Evolutionary conservation across 805 yeast genomes (phyloP).

Genomic region (Yamadazyma sp.): DNA sequence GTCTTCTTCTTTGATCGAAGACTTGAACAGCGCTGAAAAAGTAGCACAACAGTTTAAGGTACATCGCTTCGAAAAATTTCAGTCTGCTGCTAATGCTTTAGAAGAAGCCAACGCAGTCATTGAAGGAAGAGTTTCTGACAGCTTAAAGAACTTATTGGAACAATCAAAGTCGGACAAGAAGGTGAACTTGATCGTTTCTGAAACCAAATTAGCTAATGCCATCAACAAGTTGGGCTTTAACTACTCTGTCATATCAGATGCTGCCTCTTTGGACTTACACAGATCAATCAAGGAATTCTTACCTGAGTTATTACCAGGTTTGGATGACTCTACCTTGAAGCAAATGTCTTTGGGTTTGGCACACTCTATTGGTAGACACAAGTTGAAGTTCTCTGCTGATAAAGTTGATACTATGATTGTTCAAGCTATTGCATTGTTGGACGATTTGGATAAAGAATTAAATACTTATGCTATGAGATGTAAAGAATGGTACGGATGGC

Average conservation of each 20-base stretch:
- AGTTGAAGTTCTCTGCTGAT: slow-evolving; percentile 95
- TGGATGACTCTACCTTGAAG: slow-evolving; percentile 76
- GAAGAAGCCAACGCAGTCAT: slow-evolving; percentile 91
- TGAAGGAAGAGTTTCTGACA: slow-evolving; percentile 91
- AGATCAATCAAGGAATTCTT: slow-evolving; percentile 94
- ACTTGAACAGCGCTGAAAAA: slow-evolving; percentile 77
- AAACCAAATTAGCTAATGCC: slow-evolving; percentile 93
- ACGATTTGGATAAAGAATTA: slow-evolving; percentile 95
- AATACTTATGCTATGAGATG: slow-evolving; percentile 98
- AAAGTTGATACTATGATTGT: slow-evolving; percentile 99
- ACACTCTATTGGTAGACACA: slow-evolving; percentile 97
- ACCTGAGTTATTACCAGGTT: slow-evolving; percentile 92
- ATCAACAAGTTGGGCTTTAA: slow-evolving; percentile 91
- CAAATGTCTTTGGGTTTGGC: slow-evolving; percentile 99
- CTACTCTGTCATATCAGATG: slow-evolving; percentile 88
- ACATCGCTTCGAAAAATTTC: slow-evolving; percentile 93
- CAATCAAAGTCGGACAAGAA: slow-evolving; percentile 79
- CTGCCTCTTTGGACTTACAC: slow-evolving; percentile 90
- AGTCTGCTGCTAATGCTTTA: slow-evolving; percentile 91
- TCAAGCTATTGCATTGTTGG: slow-evolving; percentile 96
- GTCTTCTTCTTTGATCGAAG: slow-evolving; percentile 69
- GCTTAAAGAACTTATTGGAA: slow-evolving; percentile 72
- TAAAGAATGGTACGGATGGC: slow-evolving; percentile 99
- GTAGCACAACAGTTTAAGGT: slow-evolving; percentile 89
- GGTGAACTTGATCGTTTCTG: slow-evolving; percentile 85